These are phyloP conservation scores for Coniochaeta sp. DNA, from an alignment of 2,329 filamentous ascomycete genomes.

Conservation along the genomic window DNA sequence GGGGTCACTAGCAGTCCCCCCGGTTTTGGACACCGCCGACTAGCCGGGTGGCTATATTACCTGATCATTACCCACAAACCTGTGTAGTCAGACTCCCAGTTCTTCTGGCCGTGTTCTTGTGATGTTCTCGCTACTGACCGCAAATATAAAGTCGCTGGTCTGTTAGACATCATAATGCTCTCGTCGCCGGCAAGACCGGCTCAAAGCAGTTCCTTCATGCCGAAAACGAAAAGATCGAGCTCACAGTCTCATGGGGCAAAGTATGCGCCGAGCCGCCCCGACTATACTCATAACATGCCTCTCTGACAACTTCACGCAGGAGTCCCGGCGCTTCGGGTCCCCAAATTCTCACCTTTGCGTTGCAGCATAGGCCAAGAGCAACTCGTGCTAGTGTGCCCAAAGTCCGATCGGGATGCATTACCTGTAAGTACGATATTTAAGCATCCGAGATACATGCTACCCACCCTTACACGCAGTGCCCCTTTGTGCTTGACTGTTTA, in stretches of 20 bases:
- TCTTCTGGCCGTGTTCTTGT: not conserved
- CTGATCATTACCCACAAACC: not conserved
- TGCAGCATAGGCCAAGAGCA: constrained; percentile 19
- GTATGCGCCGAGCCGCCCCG: not conserved
- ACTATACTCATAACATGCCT: not conserved
- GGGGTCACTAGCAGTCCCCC: not conserved
- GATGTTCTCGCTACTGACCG: not conserved
- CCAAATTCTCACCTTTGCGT: constrained; percentile 19
- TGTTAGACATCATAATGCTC: not conserved
- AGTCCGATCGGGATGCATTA: constrained; percentile 22
- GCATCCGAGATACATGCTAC: not conserved
- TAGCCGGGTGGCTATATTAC: not conserved
- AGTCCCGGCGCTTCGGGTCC: constrained; percentile 6
- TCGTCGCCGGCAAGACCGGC: not conserved
- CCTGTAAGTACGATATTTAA: constrained; percentile 19
- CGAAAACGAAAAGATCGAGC: not conserved
- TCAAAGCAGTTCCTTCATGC: not conserved
- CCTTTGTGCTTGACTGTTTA: not conserved
- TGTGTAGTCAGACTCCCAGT: not conserved
- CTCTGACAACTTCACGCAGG: not conserved
- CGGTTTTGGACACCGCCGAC: not conserved
- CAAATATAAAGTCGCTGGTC: not conserved
- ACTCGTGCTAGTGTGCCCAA: constrained; percentile 22
- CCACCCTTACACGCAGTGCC: not conserved
- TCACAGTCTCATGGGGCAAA: not conserved